These are phyloP conservation scores for Fragaria ananassa DNA, from an alignment of 306 rosid genomes.

Conservation along the genomic window DNA sequence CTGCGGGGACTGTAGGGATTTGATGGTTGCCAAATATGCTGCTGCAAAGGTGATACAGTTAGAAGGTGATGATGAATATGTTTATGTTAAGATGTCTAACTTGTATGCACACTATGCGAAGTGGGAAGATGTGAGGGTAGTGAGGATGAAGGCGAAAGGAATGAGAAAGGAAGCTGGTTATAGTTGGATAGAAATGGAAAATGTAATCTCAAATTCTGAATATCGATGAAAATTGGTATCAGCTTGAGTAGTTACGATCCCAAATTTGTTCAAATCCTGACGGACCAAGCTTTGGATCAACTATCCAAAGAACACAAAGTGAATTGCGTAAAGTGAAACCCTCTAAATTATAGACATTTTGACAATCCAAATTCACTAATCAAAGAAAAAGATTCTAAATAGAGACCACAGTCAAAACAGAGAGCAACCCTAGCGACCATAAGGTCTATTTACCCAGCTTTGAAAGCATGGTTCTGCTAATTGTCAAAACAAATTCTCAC, in stretches of 20 bases:
- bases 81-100: conserved; percentile 56
- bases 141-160: conserved; percentile 51
- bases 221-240: neutral
- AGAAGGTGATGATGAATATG: conserved; percentile 51
- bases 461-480: neutral
- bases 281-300: neutral
- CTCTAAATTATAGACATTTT: no score
- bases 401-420: neutral
- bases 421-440: neutral
- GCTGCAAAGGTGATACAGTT: conserved; percentile 57
- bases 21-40: conserved; percentile 47
- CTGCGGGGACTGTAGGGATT: conserved; percentile 42
- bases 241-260: neutral
- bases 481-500: neutral
- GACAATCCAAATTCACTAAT: neutral
- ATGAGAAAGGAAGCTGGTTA: conserved; percentile 55
- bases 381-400: neutral
- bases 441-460: neutral
- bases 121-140: conserved; percentile 59
- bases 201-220: conserved; percentile 1
- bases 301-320: no score
- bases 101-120: conserved; percentile 52
- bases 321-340: no score
- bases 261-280: neutral
- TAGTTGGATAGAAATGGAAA: conserved; percentile 55